Percentiles rank a stretch among this genome's conserved stretches.
phyloP scores from a whole-genome alignment of 2,329 filamentous ascomycete species.

The Exophiala sideris region DNA sequence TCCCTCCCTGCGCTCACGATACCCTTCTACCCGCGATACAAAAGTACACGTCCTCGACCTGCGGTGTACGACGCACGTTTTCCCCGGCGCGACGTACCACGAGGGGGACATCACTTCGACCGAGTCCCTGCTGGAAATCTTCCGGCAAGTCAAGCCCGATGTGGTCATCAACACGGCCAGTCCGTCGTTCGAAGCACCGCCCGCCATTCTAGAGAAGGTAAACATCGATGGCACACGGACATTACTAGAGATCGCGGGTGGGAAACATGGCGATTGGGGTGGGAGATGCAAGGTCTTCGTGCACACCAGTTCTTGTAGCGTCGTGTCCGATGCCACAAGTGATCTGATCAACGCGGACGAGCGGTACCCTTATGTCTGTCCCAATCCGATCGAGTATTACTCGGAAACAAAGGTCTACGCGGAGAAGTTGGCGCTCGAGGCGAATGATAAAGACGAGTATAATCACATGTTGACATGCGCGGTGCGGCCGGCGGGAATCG shows the following conservation, averaged over 20 bases:
- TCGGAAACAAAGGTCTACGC: slow-evolving; percentile 86
- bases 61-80: slow-evolving; percentile 65
- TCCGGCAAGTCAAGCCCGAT: slow-evolving; percentile 67
- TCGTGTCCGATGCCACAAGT: slow-evolving; percentile 74
- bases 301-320: slow-evolving; percentile 85
- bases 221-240: slow-evolving; percentile 84
- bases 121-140: slow-evolving; percentile 58
- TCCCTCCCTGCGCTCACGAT: slow-evolving; percentile 38
- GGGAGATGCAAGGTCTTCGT: slow-evolving; percentile 67
- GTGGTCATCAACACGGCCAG: slow-evolving; percentile 90
- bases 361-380: slow-evolving; percentile 70
- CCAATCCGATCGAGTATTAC: slow-evolving; percentile 72
- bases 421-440: slow-evolving; percentile 71
- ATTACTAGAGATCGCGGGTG: slow-evolving; percentile 65
- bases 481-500: slow-evolving; percentile 82
- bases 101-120: slow-evolving; percentile 74
- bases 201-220: slow-evolving; percentile 69
- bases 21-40: slow-evolving; percentile 41
- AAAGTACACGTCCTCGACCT: slow-evolving; percentile 70
- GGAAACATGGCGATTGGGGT: slow-evolving; percentile 62
- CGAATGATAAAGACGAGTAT: slow-evolving; percentile 61
- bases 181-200: slow-evolving; percentile 53
- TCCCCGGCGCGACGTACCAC: slow-evolving; percentile 62
- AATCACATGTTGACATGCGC: slow-evolving; percentile 69
- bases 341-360: slow-evolving; percentile 86